These are phyloP conservation scores for Linum usitatissimum DNA, from an alignment of 345 rosid species.

Conservation along the genomic window DNA sequence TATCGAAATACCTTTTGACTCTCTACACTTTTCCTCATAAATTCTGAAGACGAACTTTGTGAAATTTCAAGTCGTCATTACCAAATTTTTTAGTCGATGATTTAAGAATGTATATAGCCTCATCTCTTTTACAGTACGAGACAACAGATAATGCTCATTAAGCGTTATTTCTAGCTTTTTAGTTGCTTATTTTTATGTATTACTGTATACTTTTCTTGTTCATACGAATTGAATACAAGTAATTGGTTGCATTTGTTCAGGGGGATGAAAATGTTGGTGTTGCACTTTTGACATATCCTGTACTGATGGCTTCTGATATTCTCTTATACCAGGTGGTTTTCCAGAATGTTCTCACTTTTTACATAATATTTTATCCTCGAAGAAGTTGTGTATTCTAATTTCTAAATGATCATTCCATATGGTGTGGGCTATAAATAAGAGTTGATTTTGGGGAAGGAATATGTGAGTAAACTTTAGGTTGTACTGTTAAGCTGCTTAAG, in stretches of 20 bases:
- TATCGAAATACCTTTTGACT: too few relatives aligned
- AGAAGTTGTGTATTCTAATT: too few relatives aligned
- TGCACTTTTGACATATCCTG: slow-evolving; percentile 78
- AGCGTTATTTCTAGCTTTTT: neutral
- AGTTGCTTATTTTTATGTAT: neutral
- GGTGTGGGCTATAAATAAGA: too few relatives aligned
- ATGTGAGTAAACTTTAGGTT: too few relatives aligned
- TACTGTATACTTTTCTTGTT: neutral
- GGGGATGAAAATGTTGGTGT: slow-evolving; percentile 79
- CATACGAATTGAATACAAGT: slow-evolving; percentile 5
- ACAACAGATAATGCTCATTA: neutral
- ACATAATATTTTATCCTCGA: too few relatives aligned
- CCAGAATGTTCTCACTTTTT: slow-evolving; percentile 5
- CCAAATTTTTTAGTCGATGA: neutral
- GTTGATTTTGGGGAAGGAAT: too few relatives aligned
- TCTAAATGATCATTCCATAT: too few relatives aligned
- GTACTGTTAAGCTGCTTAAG: too few relatives aligned
- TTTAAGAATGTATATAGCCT: neutral
- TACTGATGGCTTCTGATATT: slow-evolving; percentile 85
- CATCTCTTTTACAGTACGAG: neutral
- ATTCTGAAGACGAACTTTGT: too few relatives aligned
- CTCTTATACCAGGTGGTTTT: slow-evolving; percentile 70
- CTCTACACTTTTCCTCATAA: too few relatives aligned
- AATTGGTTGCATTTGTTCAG: slow-evolving; percentile 29
- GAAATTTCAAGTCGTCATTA: too few relatives aligned